Evolutionary conservation across 2,329 filamentous ascomycete species (phyloP).

Genomic region (Pyricularia sp.): DNA sequence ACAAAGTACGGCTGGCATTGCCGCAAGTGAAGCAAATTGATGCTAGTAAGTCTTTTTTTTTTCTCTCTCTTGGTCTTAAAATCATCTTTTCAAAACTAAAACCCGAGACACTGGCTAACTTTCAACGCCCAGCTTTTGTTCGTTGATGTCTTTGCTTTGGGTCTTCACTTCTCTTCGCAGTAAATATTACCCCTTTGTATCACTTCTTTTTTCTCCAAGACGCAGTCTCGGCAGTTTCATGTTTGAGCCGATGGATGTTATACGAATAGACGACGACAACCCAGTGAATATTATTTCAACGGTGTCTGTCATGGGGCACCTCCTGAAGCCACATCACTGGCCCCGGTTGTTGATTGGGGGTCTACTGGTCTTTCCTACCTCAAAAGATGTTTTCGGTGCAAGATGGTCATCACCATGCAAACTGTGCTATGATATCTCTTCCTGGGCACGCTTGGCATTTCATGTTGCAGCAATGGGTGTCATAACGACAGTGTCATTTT

Average conservation of each 20-base stretch:
- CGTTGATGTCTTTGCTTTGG: neutral
- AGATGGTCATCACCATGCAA: neutral
- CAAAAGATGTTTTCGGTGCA: neutral
- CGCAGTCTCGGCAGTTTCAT: neutral
- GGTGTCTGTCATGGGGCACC: neutral
- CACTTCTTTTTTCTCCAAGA: neutral
- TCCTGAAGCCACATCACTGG: neutral
- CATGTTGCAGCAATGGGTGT: neutral
- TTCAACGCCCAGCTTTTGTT: neutral
- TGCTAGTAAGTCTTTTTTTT: slow-evolving; percentile 70
- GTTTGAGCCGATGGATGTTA: neutral
- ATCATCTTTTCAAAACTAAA: neutral
- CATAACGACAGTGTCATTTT: neutral
- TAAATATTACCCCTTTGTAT: slow-evolving; percentile 1
- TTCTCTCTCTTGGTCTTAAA: no score
- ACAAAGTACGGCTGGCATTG: slow-evolving; percentile 79
- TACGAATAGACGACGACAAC: neutral
- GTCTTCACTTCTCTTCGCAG: neutral
- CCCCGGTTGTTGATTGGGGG: neutral
- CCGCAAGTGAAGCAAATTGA: slow-evolving; percentile 89
- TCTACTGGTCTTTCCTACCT: neutral
- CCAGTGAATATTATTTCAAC: neutral
- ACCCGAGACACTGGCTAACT: neutral
- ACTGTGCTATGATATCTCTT: neutral
- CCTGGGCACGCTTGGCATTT: neutral